Evolutionary conservation across 805 yeast species (phyloP).

Genomic region (Helenozyma baotianmanensis): DNA sequence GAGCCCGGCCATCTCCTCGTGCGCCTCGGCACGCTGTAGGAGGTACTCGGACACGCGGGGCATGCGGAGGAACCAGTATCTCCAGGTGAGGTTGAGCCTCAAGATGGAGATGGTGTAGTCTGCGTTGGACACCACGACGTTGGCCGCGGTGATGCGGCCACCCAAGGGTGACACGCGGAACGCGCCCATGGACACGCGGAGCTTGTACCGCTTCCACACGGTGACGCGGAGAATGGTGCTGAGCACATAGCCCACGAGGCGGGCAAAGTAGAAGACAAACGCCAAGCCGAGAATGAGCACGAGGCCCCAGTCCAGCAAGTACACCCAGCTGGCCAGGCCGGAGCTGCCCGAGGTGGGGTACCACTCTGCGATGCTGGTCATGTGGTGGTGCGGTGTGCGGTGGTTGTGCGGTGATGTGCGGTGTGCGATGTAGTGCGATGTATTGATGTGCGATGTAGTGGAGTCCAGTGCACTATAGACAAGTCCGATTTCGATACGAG

Average conservation of each 20-base stretch:
- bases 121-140: slow-evolving; percentile 66
- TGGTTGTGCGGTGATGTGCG: background rate
- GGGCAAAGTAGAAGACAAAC: slow-evolving; percentile 70
- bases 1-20: slow-evolving; percentile 12
- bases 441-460: too few species aligned
- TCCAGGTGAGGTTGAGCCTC: slow-evolving; percentile 79
- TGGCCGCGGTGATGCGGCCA: slow-evolving; percentile 76
- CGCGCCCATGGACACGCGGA: slow-evolving; percentile 66
- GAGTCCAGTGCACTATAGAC: too few species aligned
- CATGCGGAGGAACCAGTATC: slow-evolving; percentile 69
- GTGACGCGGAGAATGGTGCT: slow-evolving; percentile 48
- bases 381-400: background rate
- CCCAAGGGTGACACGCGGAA: slow-evolving; percentile 74
- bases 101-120: slow-evolving; percentile 69
- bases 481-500: too few species aligned
- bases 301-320: slow-evolving; percentile 78
- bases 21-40: background rate
- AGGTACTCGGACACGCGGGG: slow-evolving; percentile 36
- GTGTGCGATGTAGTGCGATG: too few species aligned
- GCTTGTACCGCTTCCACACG: slow-evolving; percentile 59
- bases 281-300: slow-evolving; percentile 57
- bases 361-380: background rate
- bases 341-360: too few species aligned
- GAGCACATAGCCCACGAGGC: slow-evolving; percentile 59
- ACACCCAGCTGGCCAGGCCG: slow-evolving; percentile 48